phyloP scores from a whole-genome alignment of 306 rosid species.

The Gleditsia sinensis region DNA sequence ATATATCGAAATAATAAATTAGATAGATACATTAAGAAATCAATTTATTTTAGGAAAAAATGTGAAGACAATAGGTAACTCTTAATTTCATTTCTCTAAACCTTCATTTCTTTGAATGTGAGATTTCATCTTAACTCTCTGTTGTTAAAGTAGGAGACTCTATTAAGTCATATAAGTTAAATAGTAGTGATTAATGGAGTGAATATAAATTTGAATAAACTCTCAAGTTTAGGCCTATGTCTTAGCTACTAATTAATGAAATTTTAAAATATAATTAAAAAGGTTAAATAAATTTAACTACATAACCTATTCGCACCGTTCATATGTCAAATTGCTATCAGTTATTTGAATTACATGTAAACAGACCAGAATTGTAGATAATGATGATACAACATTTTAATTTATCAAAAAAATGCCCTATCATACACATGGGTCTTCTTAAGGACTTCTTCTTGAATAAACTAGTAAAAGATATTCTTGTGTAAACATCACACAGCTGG shows the following conservation, averaged over 20 bases:
- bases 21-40: no score
- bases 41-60: no score
- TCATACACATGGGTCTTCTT: background rate
- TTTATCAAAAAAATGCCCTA: background rate
- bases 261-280: background rate
- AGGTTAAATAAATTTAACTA: background rate
- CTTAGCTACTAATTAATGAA: background rate
- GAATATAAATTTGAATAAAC: no score
- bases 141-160: no score
- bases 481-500: constrained; percentile 10
- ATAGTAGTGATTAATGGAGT: no score
- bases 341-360: background rate
- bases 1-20: no score
- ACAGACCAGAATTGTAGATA: background rate
- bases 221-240: no score
- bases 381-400: background rate
- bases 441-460: background rate
- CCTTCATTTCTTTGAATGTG: no score
- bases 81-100: no score
- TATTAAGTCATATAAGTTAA: no score
- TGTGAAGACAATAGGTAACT: no score
- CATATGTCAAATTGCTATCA: background rate
- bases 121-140: no score
- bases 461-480: constrained; percentile 9
- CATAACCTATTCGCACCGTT: background rate